phyloP scores from a whole-genome alignment of 805 yeast species.

The Millerozyma miso region DNA sequence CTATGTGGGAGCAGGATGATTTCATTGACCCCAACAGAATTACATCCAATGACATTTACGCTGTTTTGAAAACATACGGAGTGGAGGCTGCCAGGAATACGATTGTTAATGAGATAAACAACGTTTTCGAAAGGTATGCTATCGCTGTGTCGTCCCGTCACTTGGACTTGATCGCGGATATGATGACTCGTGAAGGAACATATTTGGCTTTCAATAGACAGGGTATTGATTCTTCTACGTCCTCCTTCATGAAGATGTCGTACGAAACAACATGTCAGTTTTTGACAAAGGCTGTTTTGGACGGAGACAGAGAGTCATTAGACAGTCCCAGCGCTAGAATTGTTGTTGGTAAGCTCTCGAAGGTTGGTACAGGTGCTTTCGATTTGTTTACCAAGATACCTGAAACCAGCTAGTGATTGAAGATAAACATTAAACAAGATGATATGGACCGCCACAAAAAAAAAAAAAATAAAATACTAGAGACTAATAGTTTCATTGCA shows the following conservation, averaged over 20 bases:
- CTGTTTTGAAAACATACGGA: constrained; percentile 89
- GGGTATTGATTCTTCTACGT: constrained; percentile 93
- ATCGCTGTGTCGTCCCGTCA: constrained; percentile 90
- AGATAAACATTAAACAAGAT: background rate
- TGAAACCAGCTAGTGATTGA: constrained; percentile 1
- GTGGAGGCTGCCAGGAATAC: constrained; percentile 99
- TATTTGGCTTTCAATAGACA: constrained; percentile 96
- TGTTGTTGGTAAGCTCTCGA: constrained; percentile 85
- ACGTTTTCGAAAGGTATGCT: constrained; percentile 95
- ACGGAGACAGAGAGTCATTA: constrained; percentile 82
- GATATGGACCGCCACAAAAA: background rate
- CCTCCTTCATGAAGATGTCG: constrained; percentile 97
- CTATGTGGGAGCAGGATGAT: constrained; percentile 97
- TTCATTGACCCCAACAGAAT: constrained; percentile 88
- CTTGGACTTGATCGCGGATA: constrained; percentile 93
- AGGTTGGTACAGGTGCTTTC: constrained; percentile 95
- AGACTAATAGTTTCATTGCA: background rate
- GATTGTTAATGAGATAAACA: constrained; percentile 90
- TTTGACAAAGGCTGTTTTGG: constrained; percentile 92
- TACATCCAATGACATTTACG: constrained; percentile 86
- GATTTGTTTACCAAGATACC: constrained; percentile 64
- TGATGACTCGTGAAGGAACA: constrained; percentile 99
- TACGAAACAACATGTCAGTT: constrained; percentile 98
- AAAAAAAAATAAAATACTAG: background rate
- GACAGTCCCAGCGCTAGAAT: constrained; percentile 91